Evolutionary conservation across 768 basidiomycete genomes (phyloP), one percentile per base, ranked within the genome.

Genomic region (Russula ochroleuca): DNA sequence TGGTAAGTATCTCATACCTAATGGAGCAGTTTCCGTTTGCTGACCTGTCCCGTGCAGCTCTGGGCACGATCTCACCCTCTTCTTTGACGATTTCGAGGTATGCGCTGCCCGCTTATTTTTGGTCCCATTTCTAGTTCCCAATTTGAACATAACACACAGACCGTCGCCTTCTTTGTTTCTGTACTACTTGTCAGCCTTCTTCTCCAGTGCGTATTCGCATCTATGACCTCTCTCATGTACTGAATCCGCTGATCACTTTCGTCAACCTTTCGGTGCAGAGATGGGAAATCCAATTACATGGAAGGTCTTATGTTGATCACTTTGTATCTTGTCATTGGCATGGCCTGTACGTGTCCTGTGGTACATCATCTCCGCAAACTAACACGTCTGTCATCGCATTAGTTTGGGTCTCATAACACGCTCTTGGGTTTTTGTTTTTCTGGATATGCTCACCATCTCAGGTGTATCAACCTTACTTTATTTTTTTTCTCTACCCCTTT

Each of bases 241-340:
- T 35, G 19, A 33, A 17, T 64, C 38, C 41, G 41, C 38, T 59
- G 51, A 57, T 40, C 50, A 62, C n/a, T 47, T 41, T 15, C 14
- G 9, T 41, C n/a, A 40, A 15, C 2, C 38, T 17, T 49, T 41
- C 23, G 35, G 40, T 49, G 28, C 68, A 83, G 85, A 76, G 88
- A 92, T 66, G 93, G 93, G 50, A 88, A 87, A 70, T 87, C 89
- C 17, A 94, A 95, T 71, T 94, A 92, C 71, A 90, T 96, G 87
- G 94, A 95, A 76, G 94, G 94, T 38, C 72, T 92, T 48, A 89
- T 94, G 90, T 62, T 79, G 56, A 75, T 84, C 59, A 80, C 87
- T 0, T 78, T 94, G 21, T 94, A 94, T 73, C 74, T 88, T 48
- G 88, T 94, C 69, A 88, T 93, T 69, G 87, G 86, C 17, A 80